A percentile compares a stretch with the other conserved stretches of the same genome.
These are phyloP conservation scores for Zymoseptoria crescenta DNA, from an alignment of 2,329 filamentous ascomycete species.

Conservation along the genomic window DNA sequence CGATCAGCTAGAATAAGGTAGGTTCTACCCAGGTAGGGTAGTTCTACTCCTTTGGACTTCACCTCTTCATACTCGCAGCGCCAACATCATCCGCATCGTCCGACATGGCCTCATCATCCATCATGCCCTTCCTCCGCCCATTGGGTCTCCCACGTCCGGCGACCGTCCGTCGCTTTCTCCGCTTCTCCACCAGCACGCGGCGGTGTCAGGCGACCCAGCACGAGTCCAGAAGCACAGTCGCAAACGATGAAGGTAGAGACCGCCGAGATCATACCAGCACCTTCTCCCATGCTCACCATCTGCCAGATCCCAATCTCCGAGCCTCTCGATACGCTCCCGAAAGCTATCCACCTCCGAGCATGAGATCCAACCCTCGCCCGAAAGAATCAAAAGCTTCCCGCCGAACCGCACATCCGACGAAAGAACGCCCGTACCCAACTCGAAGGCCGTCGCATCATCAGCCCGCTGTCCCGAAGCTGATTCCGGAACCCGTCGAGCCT, in stretches of 20 bases:
- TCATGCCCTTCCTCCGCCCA: slow-evolving; percentile 36
- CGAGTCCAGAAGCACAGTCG: slow-evolving; percentile 22
- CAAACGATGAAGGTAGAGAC: slow-evolving; percentile 19
- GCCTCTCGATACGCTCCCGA: slow-evolving; percentile 28
- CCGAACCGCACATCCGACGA: slow-evolving; percentile 26
- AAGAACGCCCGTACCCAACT: slow-evolving; percentile 29
- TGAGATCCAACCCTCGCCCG: slow-evolving; percentile 29
- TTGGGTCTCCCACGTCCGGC: slow-evolving; percentile 31
- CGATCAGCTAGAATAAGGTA: too few relatives aligned
- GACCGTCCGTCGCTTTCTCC: slow-evolving; percentile 33
- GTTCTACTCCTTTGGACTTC: background rate
- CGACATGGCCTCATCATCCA: slow-evolving; percentile 30
- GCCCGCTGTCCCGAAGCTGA: slow-evolving; percentile 15
- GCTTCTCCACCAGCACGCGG: slow-evolving; percentile 31
- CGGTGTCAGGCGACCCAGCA: slow-evolving; percentile 8
- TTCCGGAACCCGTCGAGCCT: slow-evolving; percentile 18
- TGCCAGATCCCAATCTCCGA: slow-evolving; percentile 27
- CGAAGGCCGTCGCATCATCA: slow-evolving; percentile 21
- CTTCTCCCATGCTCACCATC: background rate
- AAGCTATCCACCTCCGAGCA: slow-evolving; percentile 25
- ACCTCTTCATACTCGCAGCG: too few relatives aligned
- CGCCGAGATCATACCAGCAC: background rate
- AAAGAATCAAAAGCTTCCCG: slow-evolving; percentile 30
- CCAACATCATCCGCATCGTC: background rate
- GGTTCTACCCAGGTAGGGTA: too few relatives aligned